A percentile compares a stretch with the other conserved stretches of the same genome.
Evolutionary conservation across 2,329 filamentous ascomycete species (phyloP).

Genomic region (Calonectria ilicicola): DNA sequence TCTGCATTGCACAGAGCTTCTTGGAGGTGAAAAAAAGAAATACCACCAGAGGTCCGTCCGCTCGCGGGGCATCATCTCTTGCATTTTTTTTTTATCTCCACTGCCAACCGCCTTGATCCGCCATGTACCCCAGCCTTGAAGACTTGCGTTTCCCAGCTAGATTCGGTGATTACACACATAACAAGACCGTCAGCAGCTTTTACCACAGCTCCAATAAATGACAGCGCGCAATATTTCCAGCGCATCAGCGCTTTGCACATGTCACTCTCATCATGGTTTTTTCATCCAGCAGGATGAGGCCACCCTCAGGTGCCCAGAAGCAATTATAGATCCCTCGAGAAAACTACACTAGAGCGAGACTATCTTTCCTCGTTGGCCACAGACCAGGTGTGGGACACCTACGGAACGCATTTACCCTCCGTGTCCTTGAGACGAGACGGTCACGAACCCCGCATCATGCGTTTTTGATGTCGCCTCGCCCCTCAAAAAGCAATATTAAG

Average conservation of each 20-base stretch:
- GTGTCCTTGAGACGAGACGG: slow-evolving; percentile 10
- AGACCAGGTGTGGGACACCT: not conserved
- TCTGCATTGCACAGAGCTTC: not conserved
- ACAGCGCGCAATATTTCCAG: not conserved
- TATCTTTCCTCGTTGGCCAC: slow-evolving; percentile 23
- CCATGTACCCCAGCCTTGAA: slow-evolving; percentile 7
- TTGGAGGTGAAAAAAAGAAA: slow-evolving; percentile 20
- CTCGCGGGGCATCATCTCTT: slow-evolving; percentile 22
- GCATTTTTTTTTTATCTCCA: slow-evolving; percentile 24
- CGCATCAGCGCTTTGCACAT: not conserved
- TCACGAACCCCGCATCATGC: slow-evolving; percentile 34
- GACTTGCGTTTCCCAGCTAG: not conserved
- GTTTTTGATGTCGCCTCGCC: slow-evolving; percentile 21
- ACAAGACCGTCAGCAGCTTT: not conserved
- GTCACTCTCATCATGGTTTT: not conserved
- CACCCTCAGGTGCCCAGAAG: slow-evolving; percentile 38
- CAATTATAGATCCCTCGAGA: slow-evolving; percentile 47
- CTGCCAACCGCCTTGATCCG: slow-evolving; percentile 4
- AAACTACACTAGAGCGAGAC: slow-evolving; percentile 43
- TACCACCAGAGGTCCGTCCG: slow-evolving; percentile 14
- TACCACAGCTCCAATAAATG: not conserved
- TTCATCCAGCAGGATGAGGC: slow-evolving; percentile 21
- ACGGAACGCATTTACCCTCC: slow-evolving; percentile 13
- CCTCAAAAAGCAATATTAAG: slow-evolving; percentile 19
- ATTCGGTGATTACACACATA: not conserved